phyloP scores from a whole-genome alignment of 768 basidiomycete genomes.

The Fomitopsis serialis region DNA sequence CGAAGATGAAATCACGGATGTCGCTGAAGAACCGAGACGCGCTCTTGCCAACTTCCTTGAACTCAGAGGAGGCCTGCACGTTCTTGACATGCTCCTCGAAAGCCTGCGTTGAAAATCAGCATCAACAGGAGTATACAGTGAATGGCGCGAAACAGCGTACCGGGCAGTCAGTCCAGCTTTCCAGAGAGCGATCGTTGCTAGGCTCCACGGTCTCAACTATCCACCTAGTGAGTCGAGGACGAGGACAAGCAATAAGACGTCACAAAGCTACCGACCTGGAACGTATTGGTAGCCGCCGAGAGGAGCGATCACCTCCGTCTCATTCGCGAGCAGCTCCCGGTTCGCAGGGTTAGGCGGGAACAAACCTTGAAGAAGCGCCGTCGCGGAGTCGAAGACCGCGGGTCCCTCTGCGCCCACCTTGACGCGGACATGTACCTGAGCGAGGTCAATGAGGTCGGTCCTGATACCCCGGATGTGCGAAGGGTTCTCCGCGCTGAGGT shows the following conservation, averaged over 20 bases:
- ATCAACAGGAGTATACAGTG: neutral
- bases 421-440: constrained; percentile 68
- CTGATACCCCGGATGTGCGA: constrained; percentile 62
- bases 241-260: too few species aligned
- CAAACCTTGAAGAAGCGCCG: constrained; percentile 79
- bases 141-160: constrained; percentile 27
- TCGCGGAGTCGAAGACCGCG: constrained; percentile 84
- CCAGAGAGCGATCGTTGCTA: constrained; percentile 74
- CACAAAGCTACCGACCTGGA: constrained; percentile 62
- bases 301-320: constrained; percentile 63
- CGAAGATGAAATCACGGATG: constrained; percentile 68
- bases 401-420: constrained; percentile 82
- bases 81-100: constrained; percentile 60
- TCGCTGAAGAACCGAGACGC: constrained; percentile 63
- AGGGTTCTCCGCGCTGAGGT: constrained; percentile 60
- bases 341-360: constrained; percentile 77
- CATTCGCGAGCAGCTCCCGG: constrained; percentile 75
- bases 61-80: constrained; percentile 58
- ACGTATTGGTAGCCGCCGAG: constrained; percentile 78
- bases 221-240: neutral
- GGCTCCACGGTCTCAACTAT: constrained; percentile 84
- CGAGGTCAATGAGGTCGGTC: constrained; percentile 63
- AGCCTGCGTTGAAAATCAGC: constrained; percentile 30
- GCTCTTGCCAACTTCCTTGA: constrained; percentile 54
- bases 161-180: constrained; percentile 70